Evolutionary conservation across 2,329 filamentous ascomycete genomes (phyloP).

Genomic region (Fusarium sp.): DNA sequence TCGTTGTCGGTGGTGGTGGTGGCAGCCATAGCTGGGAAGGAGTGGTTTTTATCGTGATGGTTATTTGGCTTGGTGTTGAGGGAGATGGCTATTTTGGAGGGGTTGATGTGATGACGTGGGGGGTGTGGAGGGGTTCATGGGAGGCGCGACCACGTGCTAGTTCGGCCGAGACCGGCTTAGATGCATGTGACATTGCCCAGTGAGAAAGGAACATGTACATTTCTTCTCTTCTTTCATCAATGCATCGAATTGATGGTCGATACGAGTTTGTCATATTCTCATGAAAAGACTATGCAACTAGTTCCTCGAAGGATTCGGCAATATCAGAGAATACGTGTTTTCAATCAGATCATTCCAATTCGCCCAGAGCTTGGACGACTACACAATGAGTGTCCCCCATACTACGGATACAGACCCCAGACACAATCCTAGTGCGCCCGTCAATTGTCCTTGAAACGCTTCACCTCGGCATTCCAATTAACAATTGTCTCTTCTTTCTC

Average conservation of each 20-base stretch:
- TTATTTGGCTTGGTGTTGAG: conserved; percentile 17
- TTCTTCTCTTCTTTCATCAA: neutral
- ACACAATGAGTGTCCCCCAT: neutral
- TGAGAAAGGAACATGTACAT: neutral
- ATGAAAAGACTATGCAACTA: neutral
- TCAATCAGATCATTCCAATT: conserved; percentile 27
- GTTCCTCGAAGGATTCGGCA: neutral
- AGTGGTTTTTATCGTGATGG: conserved; percentile 14
- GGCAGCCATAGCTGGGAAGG: conserved; percentile 23
- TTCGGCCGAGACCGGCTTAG: conserved; percentile 9
- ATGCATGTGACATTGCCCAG: neutral
- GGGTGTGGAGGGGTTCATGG: conserved; percentile 18
- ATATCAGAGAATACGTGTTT: conserved; percentile 3
- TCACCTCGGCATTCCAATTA: conserved; percentile 12
- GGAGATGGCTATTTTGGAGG: conserved; percentile 11
- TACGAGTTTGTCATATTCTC: neutral
- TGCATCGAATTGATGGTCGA: neutral
- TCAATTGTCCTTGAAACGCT: conserved; percentile 10
- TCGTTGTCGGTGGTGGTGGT: neutral
- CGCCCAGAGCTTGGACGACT: neutral
- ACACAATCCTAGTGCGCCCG: conserved; percentile 3
- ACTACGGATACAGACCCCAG: neutral
- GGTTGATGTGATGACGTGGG: conserved; percentile 31
- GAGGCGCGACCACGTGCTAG: conserved; percentile 19
- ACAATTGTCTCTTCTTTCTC: neutral